phyloP scores from a whole-genome alignment of 352 stramenopile species.

The Pythium vanterpoolii region DNA sequence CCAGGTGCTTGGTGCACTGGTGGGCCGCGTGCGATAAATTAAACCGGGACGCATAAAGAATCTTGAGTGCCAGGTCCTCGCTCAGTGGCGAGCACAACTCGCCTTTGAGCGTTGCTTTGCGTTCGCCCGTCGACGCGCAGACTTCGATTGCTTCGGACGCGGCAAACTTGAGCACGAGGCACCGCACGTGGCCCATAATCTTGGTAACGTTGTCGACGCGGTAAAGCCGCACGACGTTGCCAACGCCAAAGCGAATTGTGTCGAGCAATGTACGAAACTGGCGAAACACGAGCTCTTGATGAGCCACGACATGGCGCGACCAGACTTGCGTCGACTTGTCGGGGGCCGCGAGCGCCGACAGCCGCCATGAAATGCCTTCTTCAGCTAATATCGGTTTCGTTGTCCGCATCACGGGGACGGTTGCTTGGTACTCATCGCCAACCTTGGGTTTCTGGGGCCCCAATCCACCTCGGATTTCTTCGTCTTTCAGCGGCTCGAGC shows the following conservation, averaged over 20 bases:
- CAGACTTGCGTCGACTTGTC: slow-evolving; percentile 47
- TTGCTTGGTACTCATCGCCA: slow-evolving; percentile 54
- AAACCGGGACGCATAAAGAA: slow-evolving; percentile 69
- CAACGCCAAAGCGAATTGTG: slow-evolving; percentile 52
- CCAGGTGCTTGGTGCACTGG: slow-evolving; percentile 47
- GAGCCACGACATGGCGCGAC: slow-evolving; percentile 50
- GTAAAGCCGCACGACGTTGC: slow-evolving; percentile 72
- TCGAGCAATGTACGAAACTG: slow-evolving; percentile 59
- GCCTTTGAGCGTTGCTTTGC: slow-evolving; percentile 43
- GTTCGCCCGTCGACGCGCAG: slow-evolving; percentile 54
- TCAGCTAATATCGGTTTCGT: background rate
- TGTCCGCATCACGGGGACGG: slow-evolving; percentile 39
- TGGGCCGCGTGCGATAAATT: slow-evolving; percentile 64
- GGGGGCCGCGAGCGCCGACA: slow-evolving; percentile 4
- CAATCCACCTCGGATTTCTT: slow-evolving; percentile 65
- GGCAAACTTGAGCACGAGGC: slow-evolving; percentile 52
- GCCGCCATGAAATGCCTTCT: slow-evolving; percentile 15
- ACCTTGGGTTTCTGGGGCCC: slow-evolving; percentile 68
- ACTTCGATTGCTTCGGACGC: slow-evolving; percentile 45
- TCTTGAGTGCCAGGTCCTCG: slow-evolving; percentile 65
- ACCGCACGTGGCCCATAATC: slow-evolving; percentile 53
- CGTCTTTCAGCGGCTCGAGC: slow-evolving; percentile 59
- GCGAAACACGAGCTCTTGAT: slow-evolving; percentile 41
- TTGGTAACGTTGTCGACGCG: slow-evolving; percentile 17
- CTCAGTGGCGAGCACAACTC: slow-evolving; percentile 61